Evolutionary conservation across 2,329 filamentous ascomycete species (phyloP).

Genomic region (Rhynchosporium secalis): DNA sequence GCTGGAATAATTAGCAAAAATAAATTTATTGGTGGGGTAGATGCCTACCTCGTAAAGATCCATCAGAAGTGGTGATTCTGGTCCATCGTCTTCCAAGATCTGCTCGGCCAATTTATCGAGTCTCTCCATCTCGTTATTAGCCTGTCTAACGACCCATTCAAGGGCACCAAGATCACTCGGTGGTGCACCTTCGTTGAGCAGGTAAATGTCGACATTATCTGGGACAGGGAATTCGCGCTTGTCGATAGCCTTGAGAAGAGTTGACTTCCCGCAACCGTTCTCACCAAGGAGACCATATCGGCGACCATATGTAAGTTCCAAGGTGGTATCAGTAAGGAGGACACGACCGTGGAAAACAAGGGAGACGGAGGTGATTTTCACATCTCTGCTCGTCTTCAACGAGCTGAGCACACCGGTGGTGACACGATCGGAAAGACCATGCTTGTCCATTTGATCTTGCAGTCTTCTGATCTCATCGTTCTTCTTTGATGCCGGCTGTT

Average conservation of each 20-base stretch:
- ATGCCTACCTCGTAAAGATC: slow-evolving; percentile 87
- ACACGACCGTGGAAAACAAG: slow-evolving; percentile 98
- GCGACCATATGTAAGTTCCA: slow-evolving; percentile 80
- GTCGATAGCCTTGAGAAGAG: slow-evolving; percentile 92
- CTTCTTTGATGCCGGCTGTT: slow-evolving; percentile 73
- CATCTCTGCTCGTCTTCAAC: slow-evolving; percentile 80
- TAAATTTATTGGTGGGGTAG: slow-evolving; percentile 28
- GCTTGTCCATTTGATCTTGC: slow-evolving; percentile 89
- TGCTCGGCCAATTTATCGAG: slow-evolving; percentile 87
- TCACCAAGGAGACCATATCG: slow-evolving; percentile 95
- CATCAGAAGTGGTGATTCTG: slow-evolving; percentile 85
- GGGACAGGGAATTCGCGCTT: slow-evolving; percentile 94
- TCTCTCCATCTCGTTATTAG: slow-evolving; percentile 86
- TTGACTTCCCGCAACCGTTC: slow-evolving; percentile 99
- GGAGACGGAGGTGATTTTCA: slow-evolving; percentile 80
- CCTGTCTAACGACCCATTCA: slow-evolving; percentile 96
- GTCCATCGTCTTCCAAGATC: slow-evolving; percentile 87
- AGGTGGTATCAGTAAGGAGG: slow-evolving; percentile 86
- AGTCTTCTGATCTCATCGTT: slow-evolving; percentile 82
- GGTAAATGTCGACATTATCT: slow-evolving; percentile 95
- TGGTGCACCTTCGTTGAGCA: slow-evolving; percentile 94
- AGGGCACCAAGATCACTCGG: slow-evolving; percentile 85
- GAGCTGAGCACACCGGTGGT: slow-evolving; percentile 96
- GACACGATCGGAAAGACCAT: slow-evolving; percentile 94
- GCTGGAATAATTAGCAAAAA: slow-evolving; percentile 51